Conservation (phyloP, 306 rosid genomes). For the Ceratonia siliqua region DNA sequence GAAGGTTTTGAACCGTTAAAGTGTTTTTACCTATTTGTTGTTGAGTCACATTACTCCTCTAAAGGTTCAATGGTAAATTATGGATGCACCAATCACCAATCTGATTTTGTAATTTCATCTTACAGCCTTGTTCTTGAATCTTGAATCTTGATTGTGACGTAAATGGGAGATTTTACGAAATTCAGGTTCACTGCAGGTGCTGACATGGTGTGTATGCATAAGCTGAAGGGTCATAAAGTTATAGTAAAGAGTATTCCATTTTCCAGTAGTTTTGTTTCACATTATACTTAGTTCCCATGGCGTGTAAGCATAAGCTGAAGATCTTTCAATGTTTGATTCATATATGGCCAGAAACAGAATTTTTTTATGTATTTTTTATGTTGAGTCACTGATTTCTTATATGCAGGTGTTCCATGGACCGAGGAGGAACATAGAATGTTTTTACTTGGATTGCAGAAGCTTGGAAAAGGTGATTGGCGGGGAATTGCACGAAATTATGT, state of each 20-base stretch:
- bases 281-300: neutral
- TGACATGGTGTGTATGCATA: neutral
- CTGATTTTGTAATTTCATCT: neutral
- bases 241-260: neutral
- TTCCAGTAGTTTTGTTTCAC: neutral
- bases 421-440: conserved; percentile 99
- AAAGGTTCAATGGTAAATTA: neutral
- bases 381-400: conserved; percentile 27
- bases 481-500: conserved; percentile 97
- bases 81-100: neutral
- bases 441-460: conserved; percentile 90
- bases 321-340: neutral
- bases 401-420: conserved; percentile 95
- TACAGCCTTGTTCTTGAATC: neutral
- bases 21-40: neutral
- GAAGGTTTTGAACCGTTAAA: neutral
- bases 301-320: neutral
- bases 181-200: conserved; percentile 1
- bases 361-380: neutral
- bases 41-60: neutral
- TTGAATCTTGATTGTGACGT: conserved; percentile 4
- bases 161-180: neutral
- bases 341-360: neutral
- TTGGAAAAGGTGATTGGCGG: conserved; percentile 99
- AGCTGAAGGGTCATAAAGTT: neutral